Evolutionary conservation across 495 filamentous ascomycete genomes (phyloP), one percentile per base, ranked within the genome.

Genomic region (Barbatosphaeria neglecta): DNA sequence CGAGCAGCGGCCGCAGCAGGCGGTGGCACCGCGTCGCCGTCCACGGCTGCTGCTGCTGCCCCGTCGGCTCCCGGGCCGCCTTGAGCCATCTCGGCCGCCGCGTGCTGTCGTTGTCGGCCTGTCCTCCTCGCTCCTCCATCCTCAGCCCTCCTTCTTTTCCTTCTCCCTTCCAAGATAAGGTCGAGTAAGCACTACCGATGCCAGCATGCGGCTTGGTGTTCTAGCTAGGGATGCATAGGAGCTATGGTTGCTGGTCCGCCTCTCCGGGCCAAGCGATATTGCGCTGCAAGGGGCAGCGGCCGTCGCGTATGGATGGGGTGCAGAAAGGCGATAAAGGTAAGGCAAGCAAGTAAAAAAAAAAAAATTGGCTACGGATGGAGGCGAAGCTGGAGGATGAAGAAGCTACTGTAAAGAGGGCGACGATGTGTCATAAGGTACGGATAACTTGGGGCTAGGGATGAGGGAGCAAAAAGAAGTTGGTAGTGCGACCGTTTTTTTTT

Each of bases 21-120:
- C 75, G 68, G 44, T 75, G 66, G 42, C 77, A 81, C 47, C 75
- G 56, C 16, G 75, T 69, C 8, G 75, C 63, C 6, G 73, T 80
- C 77, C 77, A 81, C 23, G 68, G 63, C 39, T 65, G 56, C n/a
- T n/a, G n/a, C n/a, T n/a, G n/a, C n/a, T n/a, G n/a, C n/a, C n/a
- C n/a, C n/a, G 49, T 46, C 7, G 22, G 27, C 25, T 41, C 24
- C 2, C 24, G 39, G 20, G 15, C 15, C 15, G 13, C 15, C 20
- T 11, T 15, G 20, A 22, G 6, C 39, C 15, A 23, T 10, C 22
- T 10, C 10, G 20, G 9, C 22, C 17, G 39, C 9, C 39, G 39
- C 17, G 11, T 20, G 38, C 38, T 22, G 38, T 3, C 3, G 15
- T 13, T 5, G 3, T 2, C 27, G 9, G 7, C 27, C 15, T 10